Base-by-base conservation (phyloP, 2,329 filamentous ascomycete genomes). In the Pleomassaria siparia region DNA sequence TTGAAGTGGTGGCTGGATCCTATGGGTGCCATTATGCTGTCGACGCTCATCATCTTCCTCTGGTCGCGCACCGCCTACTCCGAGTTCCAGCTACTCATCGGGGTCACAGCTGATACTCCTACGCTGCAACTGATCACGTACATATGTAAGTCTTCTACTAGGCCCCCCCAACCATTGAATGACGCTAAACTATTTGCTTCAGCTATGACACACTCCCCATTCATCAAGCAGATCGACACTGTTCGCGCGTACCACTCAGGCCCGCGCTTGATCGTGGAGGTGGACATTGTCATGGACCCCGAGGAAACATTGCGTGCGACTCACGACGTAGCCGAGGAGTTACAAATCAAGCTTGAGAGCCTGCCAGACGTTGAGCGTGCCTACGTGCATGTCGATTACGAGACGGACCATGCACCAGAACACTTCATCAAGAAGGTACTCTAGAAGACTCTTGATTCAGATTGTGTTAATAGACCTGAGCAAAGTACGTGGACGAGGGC, bases 371-470 rank as follows among this genome's bases (percentile, higher is more conserved):
- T 97, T 9, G 94, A 97, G 79, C 78, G 94, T 49, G 91, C 91
- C 0, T 97, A 96, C 67, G 94, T 97, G 16, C 94, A 99, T 70
- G 91, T 96, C 15, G 94, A 99, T 71, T 97, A 95, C 62, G 94
- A 97, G 76, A 96, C 91, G 3, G 91, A 87, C 15, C 94, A 97
- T 72, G 91, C 94, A 71, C 92, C 92, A 0, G 91, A 96, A 76
- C 91, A 86, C 67, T 85, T 66, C 49, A 69, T 83, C 67, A 86
- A 86, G 69, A 86, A 86, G 72, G 82, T 85, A 58, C 62, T 85
- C 39, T 84, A 67, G 30, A 22, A 7, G 33, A 40, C 26, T 6
- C 11, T 6, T 26, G n/a, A 18, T 10, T 24, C 37, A n/a, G 20
- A 37, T 6, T 22, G 20, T n/a, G 18, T 13, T 16, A 12, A 3